A percentile compares a stretch with the other conserved stretches of the same genome.
phyloP scores from a whole-genome alignment of 2,329 filamentous ascomycete genomes.

The Nemania abortiva region DNA sequence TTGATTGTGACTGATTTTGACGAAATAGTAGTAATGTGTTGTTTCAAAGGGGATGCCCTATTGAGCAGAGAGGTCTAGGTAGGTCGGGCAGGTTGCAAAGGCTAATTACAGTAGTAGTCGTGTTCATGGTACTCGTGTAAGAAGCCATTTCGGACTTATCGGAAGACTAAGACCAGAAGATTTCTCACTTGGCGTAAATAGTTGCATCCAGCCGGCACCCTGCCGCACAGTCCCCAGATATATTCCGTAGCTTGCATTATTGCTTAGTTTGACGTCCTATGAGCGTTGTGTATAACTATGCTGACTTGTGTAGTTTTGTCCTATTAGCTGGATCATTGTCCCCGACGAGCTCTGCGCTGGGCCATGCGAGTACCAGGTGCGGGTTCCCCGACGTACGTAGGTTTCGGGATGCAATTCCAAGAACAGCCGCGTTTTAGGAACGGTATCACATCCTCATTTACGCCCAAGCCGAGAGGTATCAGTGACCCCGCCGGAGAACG shows the following conservation, averaged over 20 bases:
- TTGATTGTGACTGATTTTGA: neutral
- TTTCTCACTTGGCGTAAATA: neutral
- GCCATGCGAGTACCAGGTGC: constrained; percentile 22
- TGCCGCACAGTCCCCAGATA: neutral
- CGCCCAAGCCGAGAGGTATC: constrained; percentile 32
- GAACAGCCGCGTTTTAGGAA: constrained; percentile 44
- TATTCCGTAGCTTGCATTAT: neutral
- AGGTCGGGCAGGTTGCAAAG: neutral
- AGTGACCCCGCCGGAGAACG: neutral
- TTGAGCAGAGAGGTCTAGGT: neutral
- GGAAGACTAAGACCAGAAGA: neutral
- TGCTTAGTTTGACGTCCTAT: neutral
- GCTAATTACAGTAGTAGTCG: neutral
- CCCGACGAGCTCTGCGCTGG: neutral
- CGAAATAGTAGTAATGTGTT: neutral
- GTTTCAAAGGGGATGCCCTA: neutral
- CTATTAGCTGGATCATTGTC: neutral
- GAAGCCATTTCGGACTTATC: neutral
- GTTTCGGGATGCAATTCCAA: constrained; percentile 34
- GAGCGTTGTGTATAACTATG: neutral
- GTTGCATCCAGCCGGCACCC: neutral
- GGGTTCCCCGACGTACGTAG: constrained; percentile 25
- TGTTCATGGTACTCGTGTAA: neutral
- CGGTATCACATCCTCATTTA: constrained; percentile 40
- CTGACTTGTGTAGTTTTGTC: too few relatives aligned